Evolutionary conservation across 306 rosid species (phyloP), one percentile per base, ranked within the genome.

Genomic region (Sicyos baderoa): DNA sequence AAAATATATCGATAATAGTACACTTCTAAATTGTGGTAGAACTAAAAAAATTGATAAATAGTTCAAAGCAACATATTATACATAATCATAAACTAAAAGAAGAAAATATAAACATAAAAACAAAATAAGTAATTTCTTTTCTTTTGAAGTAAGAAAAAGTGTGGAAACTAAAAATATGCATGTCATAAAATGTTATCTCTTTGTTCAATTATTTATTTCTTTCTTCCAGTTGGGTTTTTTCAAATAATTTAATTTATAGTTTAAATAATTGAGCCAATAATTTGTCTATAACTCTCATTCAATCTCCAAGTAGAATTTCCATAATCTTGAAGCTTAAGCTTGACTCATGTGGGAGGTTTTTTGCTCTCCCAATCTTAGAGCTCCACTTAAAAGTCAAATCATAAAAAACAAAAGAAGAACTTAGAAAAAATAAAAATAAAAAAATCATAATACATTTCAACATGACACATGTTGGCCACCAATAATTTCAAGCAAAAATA

Each of bases 401-500:
- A 21, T 45, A 45, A 40, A 56, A 56, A 22, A 56, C 10, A 9
- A 18, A 10, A 37, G n/a, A 40, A n/a, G 1, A 3, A 32, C 42
- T 35, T 35, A 32, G 4, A 17, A 40, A 44, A 18, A 17, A 62
- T 11, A 63, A n/a, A n/a, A 17, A 40, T 19, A 18, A 17, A 60
- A 37, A 15, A 22, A 42, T 29, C 27, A 17, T 40, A 9, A 40
- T 42, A 40, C 5, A 64, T 19, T 44, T 65, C 13, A 65, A 65
- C 71, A 65, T 45, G 19, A 65, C 71, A 65, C 71, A 45, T 65
- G 54, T 65, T 65, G 54, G 40, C 71, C 54, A 65, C 54, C 54
- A 45, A 65, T 65, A 65, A 65, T 65, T 65, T 45, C 13, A 45
- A 65, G 21, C 37, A 44, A 65, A 65, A 47, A 19, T 65, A 65